These are phyloP conservation scores for Vanderwaltozyma yarrowii DNA, from an alignment of 805 yeast genomes.

Conservation along the genomic window DNA sequence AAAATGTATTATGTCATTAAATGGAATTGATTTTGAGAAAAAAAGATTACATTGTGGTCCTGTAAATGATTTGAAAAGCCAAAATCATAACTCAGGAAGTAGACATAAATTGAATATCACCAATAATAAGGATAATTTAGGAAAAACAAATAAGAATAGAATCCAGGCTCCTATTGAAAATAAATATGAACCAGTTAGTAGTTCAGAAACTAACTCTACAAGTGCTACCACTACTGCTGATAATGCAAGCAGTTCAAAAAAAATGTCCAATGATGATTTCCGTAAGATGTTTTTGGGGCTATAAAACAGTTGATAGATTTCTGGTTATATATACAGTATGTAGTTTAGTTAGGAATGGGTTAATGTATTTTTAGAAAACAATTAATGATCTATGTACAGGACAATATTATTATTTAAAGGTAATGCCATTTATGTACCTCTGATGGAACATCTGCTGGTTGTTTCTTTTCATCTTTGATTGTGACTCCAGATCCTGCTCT, in stretches of 20 bases:
- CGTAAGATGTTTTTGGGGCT: constrained; percentile 27
- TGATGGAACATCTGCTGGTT: constrained; percentile 32
- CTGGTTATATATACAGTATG: too few species aligned
- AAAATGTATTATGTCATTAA: constrained; percentile 35
- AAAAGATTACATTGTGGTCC: constrained; percentile 27
- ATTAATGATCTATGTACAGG: too few species aligned
- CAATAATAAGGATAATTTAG: too few species aligned
- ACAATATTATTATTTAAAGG: neutral
- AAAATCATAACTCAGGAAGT: neutral
- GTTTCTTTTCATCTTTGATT: constrained; percentile 13
- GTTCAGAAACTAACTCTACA: neutral
- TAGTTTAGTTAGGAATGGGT: too few species aligned
- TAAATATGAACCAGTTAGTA: too few species aligned
- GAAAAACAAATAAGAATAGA: too few species aligned
- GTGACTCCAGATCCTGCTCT: constrained; percentile 48
- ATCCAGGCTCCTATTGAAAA: too few species aligned
- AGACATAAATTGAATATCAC: neutral
- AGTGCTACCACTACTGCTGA: neutral
- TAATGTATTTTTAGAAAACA: too few species aligned
- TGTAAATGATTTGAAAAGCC: constrained; percentile 23
- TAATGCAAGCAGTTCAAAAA: constrained; percentile 1
- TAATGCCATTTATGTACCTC: constrained; percentile 30
- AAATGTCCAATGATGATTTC: constrained; percentile 32
- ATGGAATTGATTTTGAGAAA: constrained; percentile 32
- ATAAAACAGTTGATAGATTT: neutral